Evolutionary conservation across 352 stramenopile genomes (phyloP).

Genomic region (Pythium volutum): DNA sequence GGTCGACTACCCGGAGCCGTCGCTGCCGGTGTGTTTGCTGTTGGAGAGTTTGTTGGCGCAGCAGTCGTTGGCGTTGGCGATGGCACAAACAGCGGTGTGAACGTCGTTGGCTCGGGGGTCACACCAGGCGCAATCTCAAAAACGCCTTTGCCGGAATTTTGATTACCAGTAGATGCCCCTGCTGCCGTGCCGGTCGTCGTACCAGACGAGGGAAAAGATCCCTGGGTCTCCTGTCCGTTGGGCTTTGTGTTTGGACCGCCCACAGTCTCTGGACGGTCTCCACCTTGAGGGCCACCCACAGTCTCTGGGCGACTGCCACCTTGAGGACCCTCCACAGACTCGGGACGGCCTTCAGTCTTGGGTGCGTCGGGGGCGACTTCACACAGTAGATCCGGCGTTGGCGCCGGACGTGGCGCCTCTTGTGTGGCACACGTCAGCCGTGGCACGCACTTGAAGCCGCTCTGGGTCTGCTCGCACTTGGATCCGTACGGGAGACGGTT

Average conservation of each 20-base stretch:
- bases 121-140: background rate
- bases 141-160: background rate
- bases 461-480: conserved; percentile 1
- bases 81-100: conserved; percentile 2
- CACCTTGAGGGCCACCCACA: background rate
- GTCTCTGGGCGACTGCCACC: no score
- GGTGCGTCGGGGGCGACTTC: conserved; percentile 8
- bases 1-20: background rate
- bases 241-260: background rate
- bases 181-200: background rate
- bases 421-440: background rate
- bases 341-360: no score
- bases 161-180: no score
- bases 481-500: conserved; percentile 5
- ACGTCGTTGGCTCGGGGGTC: conserved; percentile 1
- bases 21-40: background rate
- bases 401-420: background rate
- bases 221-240: background rate
- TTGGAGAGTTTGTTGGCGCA: background rate
- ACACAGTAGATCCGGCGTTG: background rate
- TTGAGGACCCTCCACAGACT: no score
- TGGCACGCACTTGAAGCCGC: conserved; percentile 14
- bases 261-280: background rate
- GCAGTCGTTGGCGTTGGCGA: background rate
- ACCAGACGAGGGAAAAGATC: background rate